Conservation (phyloP, 225 moss, liverwort and hornwort genomes). For the Polytrichum commune region DNA sequence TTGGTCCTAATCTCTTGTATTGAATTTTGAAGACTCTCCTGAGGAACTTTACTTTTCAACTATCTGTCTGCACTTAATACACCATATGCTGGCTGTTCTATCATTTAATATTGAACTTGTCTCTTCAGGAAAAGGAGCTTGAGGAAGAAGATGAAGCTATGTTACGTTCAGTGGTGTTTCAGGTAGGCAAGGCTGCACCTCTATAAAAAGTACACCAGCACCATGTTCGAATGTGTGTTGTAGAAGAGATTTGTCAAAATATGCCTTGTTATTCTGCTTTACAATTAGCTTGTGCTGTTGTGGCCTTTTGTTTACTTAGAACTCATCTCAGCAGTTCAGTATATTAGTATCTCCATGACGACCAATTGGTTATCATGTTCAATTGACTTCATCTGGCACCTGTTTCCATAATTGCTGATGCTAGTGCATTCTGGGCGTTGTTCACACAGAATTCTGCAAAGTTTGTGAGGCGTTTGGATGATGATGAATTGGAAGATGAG, state of each 20-base stretch:
- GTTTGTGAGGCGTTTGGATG: slow-evolving; percentile 62
- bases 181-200: slow-evolving; percentile 31
- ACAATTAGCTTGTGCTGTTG: background rate
- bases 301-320: background rate
- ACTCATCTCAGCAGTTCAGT: background rate
- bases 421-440: background rate
- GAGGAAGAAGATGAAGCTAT: slow-evolving; percentile 76
- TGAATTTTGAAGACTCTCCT: background rate
- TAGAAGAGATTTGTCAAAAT: background rate
- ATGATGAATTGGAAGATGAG: slow-evolving; percentile 66
- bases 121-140: slow-evolving; percentile 67
- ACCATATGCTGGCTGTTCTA: background rate
- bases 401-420: background rate
- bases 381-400: no score
- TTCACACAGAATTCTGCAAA: slow-evolving; percentile 57
- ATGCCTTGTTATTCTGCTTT: background rate
- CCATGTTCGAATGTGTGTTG: background rate
- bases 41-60: background rate
- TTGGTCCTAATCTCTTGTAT: background rate
- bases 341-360: background rate
- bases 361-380: background rate
- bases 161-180: slow-evolving; percentile 73
- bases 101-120: slow-evolving; percentile 14
- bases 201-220: background rate
- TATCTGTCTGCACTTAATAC: background rate